Base-by-base conservation (phyloP, 495 filamentous ascomycete genomes). In the Xylaria intraflava region DNA sequence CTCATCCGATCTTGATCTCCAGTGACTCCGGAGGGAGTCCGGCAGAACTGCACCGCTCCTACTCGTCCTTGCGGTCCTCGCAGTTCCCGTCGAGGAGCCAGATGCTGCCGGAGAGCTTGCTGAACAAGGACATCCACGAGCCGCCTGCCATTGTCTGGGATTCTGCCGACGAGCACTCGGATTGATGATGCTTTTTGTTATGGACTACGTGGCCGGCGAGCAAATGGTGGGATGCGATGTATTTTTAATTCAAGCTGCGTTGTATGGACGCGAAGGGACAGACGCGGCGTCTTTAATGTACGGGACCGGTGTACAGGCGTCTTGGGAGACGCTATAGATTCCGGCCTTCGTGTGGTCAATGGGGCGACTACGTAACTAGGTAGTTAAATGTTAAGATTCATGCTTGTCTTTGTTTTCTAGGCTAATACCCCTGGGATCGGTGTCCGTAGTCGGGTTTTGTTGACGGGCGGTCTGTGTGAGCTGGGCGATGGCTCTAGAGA, bases 21-120 rank as follows among this genome's bases (percentile, higher is more conserved):
- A 61, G 62, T 24, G 45, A 62, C 0, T 12, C 54, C n/a, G 14
- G n/a, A 9, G 24, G 62, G 41, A 66, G 61, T 38, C 61, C 64
- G 29, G 38, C 56, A 19, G 10, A 14, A 14, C 43, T 49, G 16
- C 58, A 58, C 9, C 43, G 46, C 1, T 19, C 60, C 14, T 61
- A 61, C 8, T 61, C 50, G 16, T 68, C 65, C 12, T 46, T 71
- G 11, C 46, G 55, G n/a, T 75, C 70, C 19, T 73, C 72, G 17
- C 73, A 77, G 57, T 65, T 69, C 3, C 53, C 68, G 51, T 73
- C 69, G 4, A 65, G 65, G 39, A 79, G 74, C 44, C 73, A 81
- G 62, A 63, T 81, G 61, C 65, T 79, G 49, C 75, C 74, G 27
- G 78, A 80, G 36, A 82, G 78, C 60, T 58, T 83, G 56, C 27